Evolutionary conservation across 345 rosid genomes (phyloP), one percentile per base, ranked within the genome.

Genomic region (Gossypium thurberi): DNA sequence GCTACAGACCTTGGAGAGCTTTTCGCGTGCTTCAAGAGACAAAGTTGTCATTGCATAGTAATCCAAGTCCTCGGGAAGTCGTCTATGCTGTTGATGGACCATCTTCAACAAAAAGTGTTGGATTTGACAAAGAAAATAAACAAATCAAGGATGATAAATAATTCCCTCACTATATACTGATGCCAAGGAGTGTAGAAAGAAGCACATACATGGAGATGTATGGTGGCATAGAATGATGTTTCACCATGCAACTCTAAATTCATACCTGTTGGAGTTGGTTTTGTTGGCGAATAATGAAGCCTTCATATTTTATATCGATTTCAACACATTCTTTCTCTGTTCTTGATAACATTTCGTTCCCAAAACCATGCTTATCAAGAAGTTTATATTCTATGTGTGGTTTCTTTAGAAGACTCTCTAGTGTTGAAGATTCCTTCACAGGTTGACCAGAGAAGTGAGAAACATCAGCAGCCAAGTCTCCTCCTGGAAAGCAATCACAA

Each of bases 251-350:
- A 75, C 48, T 14, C 46, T 71, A 75, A 69, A 8, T 74, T 51
- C 77, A 72, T 23, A 92, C 98, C 95, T 94, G 97, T 71, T 89
- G 89, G 25, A 94, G 88, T 72, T 94, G 98, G 75, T 59, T 82
- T 77, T 83, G 86, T 77, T 94, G 97, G 73, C 97, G 97, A 69
- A 80, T 37, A 83, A 94, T 92, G 87, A 94, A 94, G 65, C 97
- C 98, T 83, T 94, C 95, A 0, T 94, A 92, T 82, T 92, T 94
- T 73, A 91, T 87, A 84, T 94, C 98, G 48, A 90, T 88, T 87
- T 91, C 98, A 8, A 91, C 91, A 75, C 98, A 90, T 67, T 88
- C 87, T 83, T 91, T 94, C 83, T 94, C 98, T 75, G 70, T 81
- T 82, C 89, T 84, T 21, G 88, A 84, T 77, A 94, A 82, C 74